phyloP scores from a whole-genome alignment of 352 stramenopile genomes.

The Phytopythium cucurbitacearum region DNA sequence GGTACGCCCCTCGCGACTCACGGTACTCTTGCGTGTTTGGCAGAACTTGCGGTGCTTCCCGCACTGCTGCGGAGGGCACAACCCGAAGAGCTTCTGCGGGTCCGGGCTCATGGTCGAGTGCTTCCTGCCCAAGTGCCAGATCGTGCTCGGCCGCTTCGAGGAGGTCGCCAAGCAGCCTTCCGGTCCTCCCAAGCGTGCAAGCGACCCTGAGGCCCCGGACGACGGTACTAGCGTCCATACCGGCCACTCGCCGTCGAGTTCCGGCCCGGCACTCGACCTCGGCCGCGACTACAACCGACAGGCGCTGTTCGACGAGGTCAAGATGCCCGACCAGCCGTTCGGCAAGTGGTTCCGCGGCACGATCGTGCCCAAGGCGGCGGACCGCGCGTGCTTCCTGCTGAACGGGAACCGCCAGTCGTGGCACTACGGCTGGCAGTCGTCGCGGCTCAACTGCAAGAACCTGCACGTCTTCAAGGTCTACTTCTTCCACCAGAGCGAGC shows the following conservation, averaged over 20 bases:
- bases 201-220: background rate
- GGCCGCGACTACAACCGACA: slow-evolving; percentile 48
- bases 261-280: slow-evolving; percentile 12
- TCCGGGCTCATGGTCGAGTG: slow-evolving; percentile 76
- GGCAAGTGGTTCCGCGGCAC: slow-evolving; percentile 66
- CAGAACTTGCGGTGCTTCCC: slow-evolving; percentile 80
- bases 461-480: slow-evolving; percentile 80
- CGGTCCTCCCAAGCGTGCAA: background rate
- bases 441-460: slow-evolving; percentile 81
- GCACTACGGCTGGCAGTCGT: slow-evolving; percentile 86
- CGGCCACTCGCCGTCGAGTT: background rate
- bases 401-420: slow-evolving; percentile 85
- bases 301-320: slow-evolving; percentile 70
- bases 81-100: slow-evolving; percentile 83
- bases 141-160: slow-evolving; percentile 73
- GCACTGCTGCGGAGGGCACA: slow-evolving; percentile 79
- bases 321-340: slow-evolving; percentile 75
- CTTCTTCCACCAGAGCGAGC: slow-evolving; percentile 38
- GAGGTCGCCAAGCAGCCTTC: slow-evolving; percentile 43
- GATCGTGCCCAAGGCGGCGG: slow-evolving; percentile 25
- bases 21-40: background rate
- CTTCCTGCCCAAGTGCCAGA: slow-evolving; percentile 41
- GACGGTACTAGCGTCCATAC: background rate
- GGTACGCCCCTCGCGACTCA: background rate
- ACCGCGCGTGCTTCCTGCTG: slow-evolving; percentile 54